A percentile compares a stretch with the other conserved stretches of the same genome.
These are phyloP conservation scores for Larix kaempferi DNA, from an alignment of 75 land plant genomes.

Conservation along the genomic window DNA sequence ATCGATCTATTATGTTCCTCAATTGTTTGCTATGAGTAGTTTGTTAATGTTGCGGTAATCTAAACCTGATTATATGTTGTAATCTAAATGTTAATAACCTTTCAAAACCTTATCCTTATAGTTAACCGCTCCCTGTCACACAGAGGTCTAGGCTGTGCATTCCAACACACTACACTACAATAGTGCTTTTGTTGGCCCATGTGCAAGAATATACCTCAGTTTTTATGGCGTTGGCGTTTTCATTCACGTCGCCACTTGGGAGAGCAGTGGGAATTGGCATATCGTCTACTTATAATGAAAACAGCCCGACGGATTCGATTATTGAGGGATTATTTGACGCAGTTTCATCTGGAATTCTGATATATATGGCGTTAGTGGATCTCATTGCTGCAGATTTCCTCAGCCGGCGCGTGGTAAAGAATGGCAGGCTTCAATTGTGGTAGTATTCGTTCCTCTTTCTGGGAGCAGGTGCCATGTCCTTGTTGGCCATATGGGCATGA, in stretches of 20 bases:
- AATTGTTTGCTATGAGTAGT: no score
- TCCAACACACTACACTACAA: no score
- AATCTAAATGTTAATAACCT: no score
- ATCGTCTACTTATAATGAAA: constrained; percentile 29
- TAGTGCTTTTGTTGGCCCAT: no score
- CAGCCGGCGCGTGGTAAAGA: constrained; percentile 20
- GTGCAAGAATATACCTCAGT: no score
- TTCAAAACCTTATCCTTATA: no score
- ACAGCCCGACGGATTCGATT: constrained; percentile 27
- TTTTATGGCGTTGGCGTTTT: constrained; percentile 31
- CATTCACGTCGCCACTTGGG: constrained; percentile 35
- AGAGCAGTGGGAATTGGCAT: constrained; percentile 35
- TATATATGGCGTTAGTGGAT: constrained; percentile 45
- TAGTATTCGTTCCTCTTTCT: constrained; percentile 18
- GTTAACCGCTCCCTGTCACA: no score
- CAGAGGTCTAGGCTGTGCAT: no score
- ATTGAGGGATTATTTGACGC: constrained; percentile 37
- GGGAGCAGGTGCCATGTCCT: constrained; percentile 32
- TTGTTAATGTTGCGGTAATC: no score
- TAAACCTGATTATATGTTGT: no score
- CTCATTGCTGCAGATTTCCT: constrained; percentile 35
- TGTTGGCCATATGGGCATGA: constrained; percentile 27
- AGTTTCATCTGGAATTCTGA: constrained; percentile 31
- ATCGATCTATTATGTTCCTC: no score
- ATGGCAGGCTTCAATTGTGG: constrained; percentile 12